Percentiles rank a stretch among this genome's conserved stretches.
These are phyloP conservation scores for Monsonia emarginata DNA, from an alignment of 441 rosid species.

Conservation along the genomic window DNA sequence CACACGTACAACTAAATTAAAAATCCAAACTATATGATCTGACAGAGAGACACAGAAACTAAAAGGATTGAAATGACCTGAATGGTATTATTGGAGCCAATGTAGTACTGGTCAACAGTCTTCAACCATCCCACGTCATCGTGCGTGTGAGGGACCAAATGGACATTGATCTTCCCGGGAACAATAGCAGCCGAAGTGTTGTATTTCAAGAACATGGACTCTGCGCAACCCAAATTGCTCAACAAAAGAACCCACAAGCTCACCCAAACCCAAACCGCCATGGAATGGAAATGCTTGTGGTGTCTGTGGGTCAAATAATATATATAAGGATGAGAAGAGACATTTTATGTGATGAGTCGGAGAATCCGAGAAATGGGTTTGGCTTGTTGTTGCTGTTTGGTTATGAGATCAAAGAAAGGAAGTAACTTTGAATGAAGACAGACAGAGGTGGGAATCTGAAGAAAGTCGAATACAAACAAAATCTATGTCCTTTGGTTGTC, in stretches of 20 bases:
- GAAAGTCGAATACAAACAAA: background rate
- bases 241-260: conserved; percentile 18
- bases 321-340: background rate
- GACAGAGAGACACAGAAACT: background rate
- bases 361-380: conserved; percentile 4
- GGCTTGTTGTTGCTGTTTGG: conserved; percentile 2
- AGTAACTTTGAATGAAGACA: background rate
- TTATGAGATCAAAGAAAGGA: background rate
- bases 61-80: conserved; percentile 39
- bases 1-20: too few species aligned
- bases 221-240: conserved; percentile 29
- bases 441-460: background rate
- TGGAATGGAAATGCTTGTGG: conserved; percentile 19
- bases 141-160: conserved; percentile 87
- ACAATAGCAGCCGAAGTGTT: conserved; percentile 76
- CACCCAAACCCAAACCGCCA: conserved; percentile 33
- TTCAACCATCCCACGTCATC: conserved; percentile 98
- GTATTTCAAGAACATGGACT: conserved; percentile 62
- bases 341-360: background rate
- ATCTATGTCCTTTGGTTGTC: background rate
- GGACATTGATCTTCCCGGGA: conserved; percentile 80
- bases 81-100: conserved; percentile 95
- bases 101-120: conserved; percentile 96
- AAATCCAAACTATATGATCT: background rate
- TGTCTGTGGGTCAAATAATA: too few species aligned